Evolutionary conservation across 1,284 basidiomycete genomes (phyloP), one percentile per base, ranked within the genome.

Genomic region (Boletus semigastroideus): DNA sequence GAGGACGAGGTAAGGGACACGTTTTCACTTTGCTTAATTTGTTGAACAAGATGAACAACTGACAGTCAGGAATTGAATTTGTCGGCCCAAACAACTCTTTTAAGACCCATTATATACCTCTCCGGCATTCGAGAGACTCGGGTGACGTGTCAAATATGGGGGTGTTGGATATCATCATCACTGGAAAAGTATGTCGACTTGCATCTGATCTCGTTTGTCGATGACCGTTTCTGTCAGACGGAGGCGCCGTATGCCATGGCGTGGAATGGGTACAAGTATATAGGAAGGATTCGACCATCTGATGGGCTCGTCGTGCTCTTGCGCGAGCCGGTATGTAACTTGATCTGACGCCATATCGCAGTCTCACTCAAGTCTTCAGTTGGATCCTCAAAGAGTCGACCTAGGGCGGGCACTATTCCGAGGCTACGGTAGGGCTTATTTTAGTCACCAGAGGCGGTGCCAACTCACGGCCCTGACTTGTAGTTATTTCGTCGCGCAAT

Each of bases 401-500:
- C 58, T 70, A 16, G 75, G 71, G 6, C 70, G 68, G n/a, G 63
- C 66, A 38, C 41, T 82, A 36, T 67, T 82, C 55, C 67, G 75
- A 48, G 79, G 79, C 60, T 78, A 79, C 46, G 69, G 78, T 79
- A 52, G 61, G 25, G 64, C 33, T 16, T 19, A 47, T 39, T 10
- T 25, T 42, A 20, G 36, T 17, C 27, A 42, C 30, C 42, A 46
- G 31, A 13, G 8, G 14, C 9, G n/a, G 9, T 25, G 3, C 25
- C 27, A 14, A 36, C 56, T 65, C 31, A 66, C 37, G 22, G 12
- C 22, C 44, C 10, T 17, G 33, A 14, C 4, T 25, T 25, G 25
- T 48, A 80, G 78, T 79, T n/a, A 68, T 72, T 11, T 74, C 76
- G 12, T 75, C 74, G 1, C 71, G 74, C 46, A 79, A 81, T 53